A percentile compares a stretch with the other conserved stretches of the same genome.
These are phyloP conservation scores for Tephrocybe sp. DNA, from an alignment of 768 basidiomycete species.

Conservation along the genomic window DNA sequence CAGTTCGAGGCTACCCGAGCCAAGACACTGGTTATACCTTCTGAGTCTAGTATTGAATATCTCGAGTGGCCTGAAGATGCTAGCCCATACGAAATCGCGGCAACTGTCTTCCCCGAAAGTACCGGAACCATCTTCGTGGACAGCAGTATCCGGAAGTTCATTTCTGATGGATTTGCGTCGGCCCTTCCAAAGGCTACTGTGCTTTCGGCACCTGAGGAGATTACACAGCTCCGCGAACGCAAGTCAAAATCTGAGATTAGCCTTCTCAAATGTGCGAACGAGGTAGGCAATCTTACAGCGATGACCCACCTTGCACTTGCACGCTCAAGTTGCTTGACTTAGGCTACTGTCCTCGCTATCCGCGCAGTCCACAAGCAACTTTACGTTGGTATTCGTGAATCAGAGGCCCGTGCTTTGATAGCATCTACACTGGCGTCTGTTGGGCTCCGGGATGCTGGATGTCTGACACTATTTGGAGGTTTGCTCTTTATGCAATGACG, in stretches of 20 bases:
- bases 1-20: conserved; percentile 76
- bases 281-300: conserved; percentile 42
- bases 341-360: conserved; percentile 82
- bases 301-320: background rate
- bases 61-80: conserved; percentile 69
- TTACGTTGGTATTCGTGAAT: conserved; percentile 75
- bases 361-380: conserved; percentile 60
- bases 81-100: conserved; percentile 59
- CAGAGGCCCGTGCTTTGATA: conserved; percentile 62
- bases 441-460: conserved; percentile 59
- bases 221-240: conserved; percentile 68
- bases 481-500: conserved; percentile 22
- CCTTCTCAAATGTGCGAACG: conserved; percentile 76
- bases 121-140: conserved; percentile 57
- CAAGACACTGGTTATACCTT: conserved; percentile 54
- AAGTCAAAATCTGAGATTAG: conserved; percentile 73
- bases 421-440: conserved; percentile 50
- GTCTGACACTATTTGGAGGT: conserved; percentile 82
- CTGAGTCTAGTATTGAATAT: conserved; percentile 36
- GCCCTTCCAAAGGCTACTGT: conserved; percentile 40
- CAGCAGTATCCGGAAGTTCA: conserved; percentile 58
- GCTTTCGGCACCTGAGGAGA: conserved; percentile 48
- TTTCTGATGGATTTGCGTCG: conserved; percentile 59
- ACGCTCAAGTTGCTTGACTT: conserved; percentile 8
- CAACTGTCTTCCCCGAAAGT: conserved; percentile 20